Conservation (phyloP, 2,329 filamentous ascomycete genomes). For the Aspergillus ochraceus region DNA sequence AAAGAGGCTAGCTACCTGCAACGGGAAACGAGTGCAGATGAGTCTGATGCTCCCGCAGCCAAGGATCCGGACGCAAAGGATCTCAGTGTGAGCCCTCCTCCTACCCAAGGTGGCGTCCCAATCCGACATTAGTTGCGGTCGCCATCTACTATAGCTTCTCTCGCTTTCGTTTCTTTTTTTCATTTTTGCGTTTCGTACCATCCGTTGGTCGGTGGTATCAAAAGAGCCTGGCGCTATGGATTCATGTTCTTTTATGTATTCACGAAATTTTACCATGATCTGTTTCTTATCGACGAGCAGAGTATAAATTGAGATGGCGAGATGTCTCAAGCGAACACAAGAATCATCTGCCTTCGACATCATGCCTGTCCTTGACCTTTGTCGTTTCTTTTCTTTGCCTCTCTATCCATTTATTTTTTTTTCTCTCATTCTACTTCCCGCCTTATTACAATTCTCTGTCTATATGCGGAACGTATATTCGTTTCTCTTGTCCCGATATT, state of each 20-base stretch:
- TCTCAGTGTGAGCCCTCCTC: constrained; percentile 47
- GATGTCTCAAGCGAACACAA: neutral
- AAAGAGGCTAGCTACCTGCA: constrained; percentile 90
- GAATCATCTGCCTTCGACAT: neutral
- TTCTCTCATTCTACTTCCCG: neutral
- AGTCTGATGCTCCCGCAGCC: constrained; percentile 26
- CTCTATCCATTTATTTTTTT: neutral
- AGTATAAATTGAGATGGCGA: neutral
- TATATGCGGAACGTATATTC: constrained; percentile 15
- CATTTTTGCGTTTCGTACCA: constrained; percentile 9
- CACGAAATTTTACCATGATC: constrained; percentile 12
- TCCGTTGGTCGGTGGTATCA: constrained; percentile 25
- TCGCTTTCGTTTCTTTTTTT: constrained; percentile 8
- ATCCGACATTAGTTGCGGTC: constrained; percentile 57
- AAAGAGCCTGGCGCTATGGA: constrained; percentile 38
- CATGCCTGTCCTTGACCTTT: neutral
- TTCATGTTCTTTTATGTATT: constrained; percentile 15
- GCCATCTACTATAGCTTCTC: neutral
- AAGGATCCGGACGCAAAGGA: constrained; percentile 47
- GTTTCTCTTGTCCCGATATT: neutral
- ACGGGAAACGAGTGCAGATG: constrained; percentile 71
- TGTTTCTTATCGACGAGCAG: neutral
- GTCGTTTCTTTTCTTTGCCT: neutral
- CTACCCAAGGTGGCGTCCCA: constrained; percentile 57
- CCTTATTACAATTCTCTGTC: constrained; percentile 14